Conservation (phyloP, 2,329 filamentous ascomycete species). For the Paracorniculantispora psalliotae region DNA sequence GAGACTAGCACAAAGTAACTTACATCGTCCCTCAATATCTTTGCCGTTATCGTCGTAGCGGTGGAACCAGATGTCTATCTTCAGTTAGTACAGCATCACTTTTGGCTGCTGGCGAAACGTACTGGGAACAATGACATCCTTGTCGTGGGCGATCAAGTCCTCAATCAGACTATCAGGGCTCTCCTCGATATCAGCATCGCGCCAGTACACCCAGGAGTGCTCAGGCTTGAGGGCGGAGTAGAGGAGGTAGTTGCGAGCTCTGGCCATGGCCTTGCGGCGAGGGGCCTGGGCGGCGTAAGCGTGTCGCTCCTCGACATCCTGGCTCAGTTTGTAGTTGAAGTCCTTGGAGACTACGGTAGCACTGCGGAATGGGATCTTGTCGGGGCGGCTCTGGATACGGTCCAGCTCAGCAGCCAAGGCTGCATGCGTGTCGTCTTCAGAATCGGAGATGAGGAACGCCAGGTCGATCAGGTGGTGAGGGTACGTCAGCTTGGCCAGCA, state of each 20-base stretch:
- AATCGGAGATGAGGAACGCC: constrained; percentile 90
- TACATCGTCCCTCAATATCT: constrained; percentile 94
- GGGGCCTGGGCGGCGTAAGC: constrained; percentile 83
- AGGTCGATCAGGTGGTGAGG: constrained; percentile 94
- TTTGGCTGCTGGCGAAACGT: constrained; percentile 35
- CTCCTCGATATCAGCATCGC: constrained; percentile 93
- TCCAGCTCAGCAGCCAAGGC: constrained; percentile 80
- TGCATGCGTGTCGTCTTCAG: constrained; percentile 85
- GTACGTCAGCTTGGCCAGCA: constrained; percentile 84
- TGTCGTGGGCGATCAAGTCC: constrained; percentile 91
- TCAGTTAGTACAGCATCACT: constrained; percentile 21
- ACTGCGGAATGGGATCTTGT: constrained; percentile 79
- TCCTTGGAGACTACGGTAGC: constrained; percentile 86
- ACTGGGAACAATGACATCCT: constrained; percentile 93
- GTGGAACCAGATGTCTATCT: constrained; percentile 91
- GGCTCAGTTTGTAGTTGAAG: constrained; percentile 70
- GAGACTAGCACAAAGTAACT: constrained; percentile 30
- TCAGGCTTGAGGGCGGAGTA: constrained; percentile 80
- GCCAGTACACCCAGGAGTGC: constrained; percentile 98
- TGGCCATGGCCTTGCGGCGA: constrained; percentile 82
- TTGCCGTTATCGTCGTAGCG: constrained; percentile 68
- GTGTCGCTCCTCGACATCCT: constrained; percentile 78
- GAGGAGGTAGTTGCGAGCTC: constrained; percentile 87
- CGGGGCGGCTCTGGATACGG: constrained; percentile 75
- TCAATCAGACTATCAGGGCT: constrained; percentile 83